Evolutionary conservation across 768 basidiomycete species (phyloP).

Genomic region (Psilocybe cubensis): DNA sequence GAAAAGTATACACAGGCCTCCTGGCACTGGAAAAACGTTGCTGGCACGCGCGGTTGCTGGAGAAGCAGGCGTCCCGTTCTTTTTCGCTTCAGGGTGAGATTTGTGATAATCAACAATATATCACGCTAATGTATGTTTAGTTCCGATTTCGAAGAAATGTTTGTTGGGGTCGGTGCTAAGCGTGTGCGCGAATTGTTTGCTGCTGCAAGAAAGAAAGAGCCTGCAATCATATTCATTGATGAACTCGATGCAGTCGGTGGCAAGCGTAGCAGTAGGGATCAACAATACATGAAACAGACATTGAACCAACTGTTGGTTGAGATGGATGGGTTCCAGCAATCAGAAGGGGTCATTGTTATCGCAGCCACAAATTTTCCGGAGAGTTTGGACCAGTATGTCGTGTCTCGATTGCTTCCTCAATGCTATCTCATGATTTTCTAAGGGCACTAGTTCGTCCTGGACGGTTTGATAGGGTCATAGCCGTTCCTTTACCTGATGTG

Average conservation of each 20-base stretch:
- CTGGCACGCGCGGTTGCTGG: constrained; percentile 97
- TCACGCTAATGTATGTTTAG: constrained; percentile 36
- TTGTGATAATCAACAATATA: constrained; percentile 1
- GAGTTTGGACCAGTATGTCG: constrained; percentile 81
- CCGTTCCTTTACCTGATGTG: constrained; percentile 94
- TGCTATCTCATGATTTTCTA: constrained; percentile 11
- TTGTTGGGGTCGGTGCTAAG: constrained; percentile 93
- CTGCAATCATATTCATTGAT: constrained; percentile 98
- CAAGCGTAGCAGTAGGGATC: constrained; percentile 81
- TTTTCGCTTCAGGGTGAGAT: constrained; percentile 88
- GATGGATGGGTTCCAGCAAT: constrained; percentile 95
- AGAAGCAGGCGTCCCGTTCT: constrained; percentile 97
- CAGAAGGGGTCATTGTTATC: constrained; percentile 93
- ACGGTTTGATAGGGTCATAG: constrained; percentile 92
- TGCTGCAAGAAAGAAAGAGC: constrained; percentile 91
- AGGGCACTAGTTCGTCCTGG: constrained; percentile 96
- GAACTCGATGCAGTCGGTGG: constrained; percentile 94
- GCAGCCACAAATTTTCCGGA: constrained; percentile 99
- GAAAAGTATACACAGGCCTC: constrained; percentile 46
- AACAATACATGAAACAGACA: constrained; percentile 92
- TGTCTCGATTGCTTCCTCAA: constrained; percentile 4
- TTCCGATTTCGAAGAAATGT: constrained; percentile 98
- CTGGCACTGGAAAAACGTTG: constrained; percentile 98
- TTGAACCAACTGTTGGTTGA: constrained; percentile 96
- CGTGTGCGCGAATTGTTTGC: constrained; percentile 95